phyloP scores from a whole-genome alignment of 331 rosid species.

The Spiraea crenata region DNA sequence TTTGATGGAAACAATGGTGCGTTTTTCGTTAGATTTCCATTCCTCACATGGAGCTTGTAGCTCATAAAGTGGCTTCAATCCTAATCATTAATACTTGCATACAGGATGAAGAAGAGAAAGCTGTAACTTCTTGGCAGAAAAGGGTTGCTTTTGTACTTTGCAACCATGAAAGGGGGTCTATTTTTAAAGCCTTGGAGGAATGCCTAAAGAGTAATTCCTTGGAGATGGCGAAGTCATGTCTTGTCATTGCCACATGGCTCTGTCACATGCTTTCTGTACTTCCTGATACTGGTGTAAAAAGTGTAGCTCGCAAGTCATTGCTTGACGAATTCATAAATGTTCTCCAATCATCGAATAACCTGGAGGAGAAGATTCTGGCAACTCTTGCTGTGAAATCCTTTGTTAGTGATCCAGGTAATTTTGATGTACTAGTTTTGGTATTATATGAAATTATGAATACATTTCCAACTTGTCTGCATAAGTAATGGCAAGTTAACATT shows the following conservation, averaged over 20 bases:
- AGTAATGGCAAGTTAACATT: slow-evolving; percentile 12
- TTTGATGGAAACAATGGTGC: slow-evolving; percentile 62
- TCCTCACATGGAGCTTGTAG: slow-evolving; percentile 19
- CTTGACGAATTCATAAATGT: slow-evolving; percentile 65
- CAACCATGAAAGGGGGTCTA: slow-evolving; percentile 84
- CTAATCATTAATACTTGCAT: slow-evolving; percentile 3
- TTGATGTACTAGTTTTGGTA: not conserved
- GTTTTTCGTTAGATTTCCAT: slow-evolving; percentile 22
- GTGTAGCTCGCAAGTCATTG: slow-evolving; percentile 67
- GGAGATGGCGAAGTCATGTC: slow-evolving; percentile 67
- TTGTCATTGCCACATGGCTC: slow-evolving; percentile 86
- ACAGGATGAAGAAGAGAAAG: slow-evolving; percentile 80
- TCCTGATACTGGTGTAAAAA: slow-evolving; percentile 75
- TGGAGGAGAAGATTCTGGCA: slow-evolving; percentile 77
- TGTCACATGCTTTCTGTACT: slow-evolving; percentile 76
- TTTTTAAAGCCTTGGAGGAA: slow-evolving; percentile 81
- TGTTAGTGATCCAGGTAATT: slow-evolving; percentile 59
- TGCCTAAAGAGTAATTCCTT: slow-evolving; percentile 71
- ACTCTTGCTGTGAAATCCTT: slow-evolving; percentile 71
- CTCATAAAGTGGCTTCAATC: not conserved
- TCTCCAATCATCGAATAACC: slow-evolving; percentile 68
- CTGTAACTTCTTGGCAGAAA: slow-evolving; percentile 68
- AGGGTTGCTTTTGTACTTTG: slow-evolving; percentile 75
- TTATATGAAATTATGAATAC: not conserved
- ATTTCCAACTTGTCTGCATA: not conserved